phyloP scores from a whole-genome alignment of 2,329 filamentous ascomycete species.

The Nemania abortiva region DNA sequence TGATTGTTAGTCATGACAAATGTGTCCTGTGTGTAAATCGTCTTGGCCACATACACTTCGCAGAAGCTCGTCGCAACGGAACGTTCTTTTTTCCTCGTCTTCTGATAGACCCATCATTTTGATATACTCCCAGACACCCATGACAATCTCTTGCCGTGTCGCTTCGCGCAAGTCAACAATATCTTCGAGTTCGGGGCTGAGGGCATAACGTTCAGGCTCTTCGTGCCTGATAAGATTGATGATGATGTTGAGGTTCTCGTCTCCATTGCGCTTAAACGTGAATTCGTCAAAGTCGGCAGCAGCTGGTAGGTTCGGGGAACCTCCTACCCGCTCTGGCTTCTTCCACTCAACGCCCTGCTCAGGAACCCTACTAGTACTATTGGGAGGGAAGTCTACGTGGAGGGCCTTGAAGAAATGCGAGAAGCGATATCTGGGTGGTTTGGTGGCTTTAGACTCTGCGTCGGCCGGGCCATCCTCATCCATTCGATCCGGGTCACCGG shows the following conservation, averaged over 20 bases:
- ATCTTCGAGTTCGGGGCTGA: slow-evolving; percentile 83
- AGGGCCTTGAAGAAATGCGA: slow-evolving; percentile 88
- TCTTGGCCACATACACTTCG: slow-evolving; percentile 70
- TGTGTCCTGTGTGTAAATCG: slow-evolving; percentile 4
- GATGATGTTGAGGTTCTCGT: slow-evolving; percentile 91
- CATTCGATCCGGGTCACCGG: slow-evolving; percentile 65
- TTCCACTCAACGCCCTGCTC: slow-evolving; percentile 84
- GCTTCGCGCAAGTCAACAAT: slow-evolving; percentile 89
- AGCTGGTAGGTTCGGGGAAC: slow-evolving; percentile 67
- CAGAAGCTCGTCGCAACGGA: slow-evolving; percentile 88
- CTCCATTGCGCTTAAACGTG: slow-evolving; percentile 89
- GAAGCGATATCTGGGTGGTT: slow-evolving; percentile 65
- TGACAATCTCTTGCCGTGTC: slow-evolving; percentile 86
- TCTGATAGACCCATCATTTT: slow-evolving; percentile 87
- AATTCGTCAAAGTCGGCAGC: slow-evolving; percentile 89
- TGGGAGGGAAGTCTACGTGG: slow-evolving; percentile 77
- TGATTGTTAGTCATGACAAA: slow-evolving; percentile 44
- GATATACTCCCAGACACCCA: slow-evolving; percentile 96
- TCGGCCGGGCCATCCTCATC: slow-evolving; percentile 65
- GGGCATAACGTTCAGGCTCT: slow-evolving; percentile 82
- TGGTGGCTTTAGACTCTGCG: slow-evolving; percentile 54
- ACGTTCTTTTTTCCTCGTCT: slow-evolving; percentile 92
- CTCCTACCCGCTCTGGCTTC: slow-evolving; percentile 73
- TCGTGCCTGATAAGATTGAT: slow-evolving; percentile 90
- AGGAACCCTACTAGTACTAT: slow-evolving; percentile 65